These are phyloP conservation scores for Calonectria leucothoes DNA, from an alignment of 2,329 filamentous ascomycete genomes.

Conservation along the genomic window DNA sequence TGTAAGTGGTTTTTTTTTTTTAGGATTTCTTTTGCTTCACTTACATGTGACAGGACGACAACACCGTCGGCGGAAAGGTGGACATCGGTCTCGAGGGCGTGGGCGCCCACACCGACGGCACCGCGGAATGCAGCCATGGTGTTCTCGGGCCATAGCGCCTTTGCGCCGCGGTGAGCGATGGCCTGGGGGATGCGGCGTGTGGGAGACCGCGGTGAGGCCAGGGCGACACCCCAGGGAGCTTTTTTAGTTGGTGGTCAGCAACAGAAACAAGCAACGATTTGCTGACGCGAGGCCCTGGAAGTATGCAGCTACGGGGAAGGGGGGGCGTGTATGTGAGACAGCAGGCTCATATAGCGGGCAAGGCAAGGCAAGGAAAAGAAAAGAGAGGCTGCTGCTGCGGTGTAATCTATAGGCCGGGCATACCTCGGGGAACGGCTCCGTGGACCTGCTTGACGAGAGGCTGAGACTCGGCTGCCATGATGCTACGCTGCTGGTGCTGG, in stretches of 20 bases:
- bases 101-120: slow-evolving; percentile 78
- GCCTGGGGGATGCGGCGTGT: slow-evolving; percentile 68
- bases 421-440: slow-evolving; percentile 15
- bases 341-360: neutral
- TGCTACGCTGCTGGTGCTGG: neutral
- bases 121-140: slow-evolving; percentile 81
- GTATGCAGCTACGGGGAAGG: neutral
- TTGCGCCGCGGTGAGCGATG: slow-evolving; percentile 85
- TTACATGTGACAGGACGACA: slow-evolving; percentile 85
- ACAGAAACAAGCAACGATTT: neutral
- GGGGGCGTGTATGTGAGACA: neutral
- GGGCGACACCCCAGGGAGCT: slow-evolving; percentile 49
- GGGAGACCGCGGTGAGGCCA: slow-evolving; percentile 41
- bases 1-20: slow-evolving; percentile 7
- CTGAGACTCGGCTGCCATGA: slow-evolving; percentile 13
- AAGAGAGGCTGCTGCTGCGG: neutral
- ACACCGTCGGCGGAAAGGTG: slow-evolving; percentile 86
- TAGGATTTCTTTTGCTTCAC: slow-evolving; percentile 33
- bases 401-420: neutral
- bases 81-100: slow-evolving; percentile 90
- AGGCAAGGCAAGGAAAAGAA: too few species aligned
- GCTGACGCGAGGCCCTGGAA: neutral
- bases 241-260: slow-evolving; percentile 15
- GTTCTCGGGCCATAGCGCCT: slow-evolving; percentile 85
- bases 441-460: slow-evolving; percentile 9